Conservation (phyloP, 2,329 filamentous ascomycete genomes). For the Sporothrix schenckii region DNA sequence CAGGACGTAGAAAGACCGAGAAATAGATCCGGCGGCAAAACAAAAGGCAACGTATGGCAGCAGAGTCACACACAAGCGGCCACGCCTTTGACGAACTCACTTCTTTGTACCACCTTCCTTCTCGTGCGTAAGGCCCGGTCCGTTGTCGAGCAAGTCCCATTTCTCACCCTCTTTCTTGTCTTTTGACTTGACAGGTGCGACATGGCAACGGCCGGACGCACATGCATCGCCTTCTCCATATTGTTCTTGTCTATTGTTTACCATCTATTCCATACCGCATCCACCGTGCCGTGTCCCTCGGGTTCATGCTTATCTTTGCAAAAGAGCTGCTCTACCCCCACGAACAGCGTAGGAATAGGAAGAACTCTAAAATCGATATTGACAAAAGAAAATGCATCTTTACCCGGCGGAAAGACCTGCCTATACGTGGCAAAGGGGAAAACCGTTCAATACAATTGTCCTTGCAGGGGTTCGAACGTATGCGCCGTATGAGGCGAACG, state of each 20-base stretch:
- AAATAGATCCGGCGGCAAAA: neutral
- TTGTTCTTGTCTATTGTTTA: neutral
- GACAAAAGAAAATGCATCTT: constrained; percentile 5
- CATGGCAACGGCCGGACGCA: constrained; percentile 19
- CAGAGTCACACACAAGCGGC: constrained; percentile 29
- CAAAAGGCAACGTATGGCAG: constrained; percentile 26
- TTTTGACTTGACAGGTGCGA: constrained; percentile 3
- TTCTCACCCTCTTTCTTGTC: neutral
- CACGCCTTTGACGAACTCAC: no score
- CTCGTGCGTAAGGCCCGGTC: constrained; percentile 30
- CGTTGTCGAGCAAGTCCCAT: neutral
- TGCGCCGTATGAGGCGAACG: neutral
- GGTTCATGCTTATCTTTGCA: constrained; percentile 17
- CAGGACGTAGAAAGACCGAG: neutral
- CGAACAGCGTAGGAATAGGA: neutral
- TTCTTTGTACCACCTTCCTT: neutral
- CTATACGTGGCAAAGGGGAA: no score
- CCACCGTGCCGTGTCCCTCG: neutral
- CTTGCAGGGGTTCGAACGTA: neutral
- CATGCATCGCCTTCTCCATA: neutral
- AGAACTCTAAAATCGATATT: neutral
- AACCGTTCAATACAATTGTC: no score
- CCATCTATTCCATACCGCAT: neutral
- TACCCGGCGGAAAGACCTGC: constrained; percentile 1
- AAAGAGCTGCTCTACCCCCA: neutral